phyloP scores from a whole-genome alignment of 1,284 basidiomycete species.

The Agroathelia rolfsii region DNA sequence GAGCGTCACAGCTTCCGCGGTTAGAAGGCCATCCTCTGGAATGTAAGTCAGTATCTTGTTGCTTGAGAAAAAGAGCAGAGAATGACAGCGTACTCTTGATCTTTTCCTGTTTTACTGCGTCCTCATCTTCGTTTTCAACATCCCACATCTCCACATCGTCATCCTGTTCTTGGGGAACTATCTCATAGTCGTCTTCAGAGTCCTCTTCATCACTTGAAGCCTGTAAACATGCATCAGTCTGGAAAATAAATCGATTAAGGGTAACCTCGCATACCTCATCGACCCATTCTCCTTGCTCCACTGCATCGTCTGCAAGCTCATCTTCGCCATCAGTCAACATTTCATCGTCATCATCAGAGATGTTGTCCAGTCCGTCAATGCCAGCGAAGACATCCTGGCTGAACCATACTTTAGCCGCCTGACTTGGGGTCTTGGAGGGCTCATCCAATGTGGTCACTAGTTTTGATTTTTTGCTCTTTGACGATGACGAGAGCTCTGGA shows the following conservation, averaged over 20 bases:
- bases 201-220: too few species aligned
- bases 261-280: slow-evolving; percentile 30
- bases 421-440: slow-evolving; percentile 20
- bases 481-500: slow-evolving; percentile 17
- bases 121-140: slow-evolving; percentile 69
- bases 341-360: slow-evolving; percentile 30
- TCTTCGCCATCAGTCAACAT: slow-evolving; percentile 24
- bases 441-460: slow-evolving; percentile 32
- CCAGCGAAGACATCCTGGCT: slow-evolving; percentile 88
- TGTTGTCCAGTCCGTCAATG: slow-evolving; percentile 46
- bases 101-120: slow-evolving; percentile 60
- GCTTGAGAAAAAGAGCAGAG: too few species aligned
- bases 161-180: slow-evolving; percentile 57
- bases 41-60: too few species aligned
- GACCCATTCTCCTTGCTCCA: too few species aligned
- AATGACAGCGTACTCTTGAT: slow-evolving; percentile 67
- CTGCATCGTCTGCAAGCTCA: too few species aligned
- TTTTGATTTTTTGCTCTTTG: slow-evolving; percentile 32
- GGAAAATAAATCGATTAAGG: too few species aligned
- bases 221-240: too few species aligned
- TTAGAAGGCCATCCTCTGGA: slow-evolving; percentile 77
- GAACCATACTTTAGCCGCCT: slow-evolving; percentile 82
- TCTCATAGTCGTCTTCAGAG: slow-evolving; percentile 75
- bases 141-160: slow-evolving; percentile 74
- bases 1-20: slow-evolving; percentile 86